Conservation (phyloP, 148 eudicot species). For the Drosera capensis region DNA sequence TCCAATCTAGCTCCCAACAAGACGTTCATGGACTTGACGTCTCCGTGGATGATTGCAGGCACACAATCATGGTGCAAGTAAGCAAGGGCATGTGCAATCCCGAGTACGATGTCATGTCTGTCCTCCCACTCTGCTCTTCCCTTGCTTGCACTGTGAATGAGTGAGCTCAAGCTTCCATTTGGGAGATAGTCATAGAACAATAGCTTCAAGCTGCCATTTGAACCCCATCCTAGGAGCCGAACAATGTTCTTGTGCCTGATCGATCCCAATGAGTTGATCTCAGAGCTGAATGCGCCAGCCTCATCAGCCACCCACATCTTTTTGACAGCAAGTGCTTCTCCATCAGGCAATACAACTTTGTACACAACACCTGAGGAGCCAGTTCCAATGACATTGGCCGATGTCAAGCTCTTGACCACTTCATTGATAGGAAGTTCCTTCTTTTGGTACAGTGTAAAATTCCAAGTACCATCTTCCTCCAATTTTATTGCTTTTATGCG, state of each 20-base stretch:
- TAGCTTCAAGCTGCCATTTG: slow-evolving; percentile 49
- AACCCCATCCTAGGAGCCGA: slow-evolving; percentile 84
- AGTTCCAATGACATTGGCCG: slow-evolving; percentile 79
- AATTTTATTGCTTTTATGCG: slow-evolving; percentile 7
- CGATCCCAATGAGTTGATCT: slow-evolving; percentile 74
- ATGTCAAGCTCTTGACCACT: slow-evolving; percentile 43
- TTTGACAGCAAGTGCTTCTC: slow-evolving; percentile 80
- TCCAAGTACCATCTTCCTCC: slow-evolving; percentile 49
- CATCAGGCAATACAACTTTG: slow-evolving; percentile 53
- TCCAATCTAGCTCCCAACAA: slow-evolving; percentile 61
- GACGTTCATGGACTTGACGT: slow-evolving; percentile 94
- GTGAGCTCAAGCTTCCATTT: slow-evolving; percentile 89
- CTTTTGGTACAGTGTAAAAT: slow-evolving; percentile 78
- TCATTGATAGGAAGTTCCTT: slow-evolving; percentile 78
- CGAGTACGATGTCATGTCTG: slow-evolving; percentile 59
- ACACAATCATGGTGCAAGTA: slow-evolving; percentile 93
- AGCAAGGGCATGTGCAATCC: slow-evolving; percentile 84
- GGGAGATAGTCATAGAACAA: slow-evolving; percentile 82
- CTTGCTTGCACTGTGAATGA: slow-evolving; percentile 68
- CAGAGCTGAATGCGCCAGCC: slow-evolving; percentile 69
- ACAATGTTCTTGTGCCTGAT: slow-evolving; percentile 87
- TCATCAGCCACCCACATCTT: slow-evolving; percentile 93
- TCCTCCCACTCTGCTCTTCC: slow-evolving; percentile 89
- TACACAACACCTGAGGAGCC: slow-evolving; percentile 98
- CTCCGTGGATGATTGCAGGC: slow-evolving; percentile 80